These are phyloP conservation scores for Amborella trichopoda DNA, from an alignment of 164 flowering plant species.

Conservation along the genomic window DNA sequence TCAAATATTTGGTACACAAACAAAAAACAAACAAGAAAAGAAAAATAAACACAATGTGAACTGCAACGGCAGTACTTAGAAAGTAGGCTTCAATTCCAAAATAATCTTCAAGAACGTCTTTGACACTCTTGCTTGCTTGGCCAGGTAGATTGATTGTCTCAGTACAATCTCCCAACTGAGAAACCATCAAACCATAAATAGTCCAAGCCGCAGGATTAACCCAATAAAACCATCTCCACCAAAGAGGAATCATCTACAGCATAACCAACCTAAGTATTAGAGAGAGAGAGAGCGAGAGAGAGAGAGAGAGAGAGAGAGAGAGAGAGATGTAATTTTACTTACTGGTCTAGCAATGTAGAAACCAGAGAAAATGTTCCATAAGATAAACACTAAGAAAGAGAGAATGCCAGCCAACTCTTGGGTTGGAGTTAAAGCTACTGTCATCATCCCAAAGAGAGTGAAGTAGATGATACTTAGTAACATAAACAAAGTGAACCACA, in stretches of 20 bases:
- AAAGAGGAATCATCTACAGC: constrained; percentile 4
- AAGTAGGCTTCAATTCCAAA: neutral
- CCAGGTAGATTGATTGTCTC: neutral
- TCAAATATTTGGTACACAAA: constrained; percentile 1
- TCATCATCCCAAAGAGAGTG: constrained; percentile 11
- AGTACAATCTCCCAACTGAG: neutral
- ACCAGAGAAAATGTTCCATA: constrained; percentile 14
- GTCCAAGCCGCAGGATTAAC: constrained; percentile 8
- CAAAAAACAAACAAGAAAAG: constrained; percentile 3
- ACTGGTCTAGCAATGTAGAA: constrained; percentile 10
- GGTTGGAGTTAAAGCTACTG: constrained; percentile 4
- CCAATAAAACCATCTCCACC: constrained; percentile 8
- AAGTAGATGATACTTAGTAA: constrained; percentile 8
- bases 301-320: no score
- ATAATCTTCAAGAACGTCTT: neutral
- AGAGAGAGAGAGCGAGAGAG: no score
- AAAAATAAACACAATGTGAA: constrained; percentile 1
- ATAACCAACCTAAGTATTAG: no score
- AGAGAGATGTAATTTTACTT: constrained; percentile 60
- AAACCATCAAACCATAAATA: neutral
- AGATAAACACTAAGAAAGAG: constrained; percentile 5
- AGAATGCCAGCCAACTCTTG: constrained; percentile 3
- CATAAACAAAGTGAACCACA: constrained; percentile 4
- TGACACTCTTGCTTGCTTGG: neutral
- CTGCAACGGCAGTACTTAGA: neutral